Percentiles rank a stretch among this genome's conserved stretches.
Conservation (phyloP, 495 filamentous ascomycete species). For the Penicillium pulvis region DNA sequence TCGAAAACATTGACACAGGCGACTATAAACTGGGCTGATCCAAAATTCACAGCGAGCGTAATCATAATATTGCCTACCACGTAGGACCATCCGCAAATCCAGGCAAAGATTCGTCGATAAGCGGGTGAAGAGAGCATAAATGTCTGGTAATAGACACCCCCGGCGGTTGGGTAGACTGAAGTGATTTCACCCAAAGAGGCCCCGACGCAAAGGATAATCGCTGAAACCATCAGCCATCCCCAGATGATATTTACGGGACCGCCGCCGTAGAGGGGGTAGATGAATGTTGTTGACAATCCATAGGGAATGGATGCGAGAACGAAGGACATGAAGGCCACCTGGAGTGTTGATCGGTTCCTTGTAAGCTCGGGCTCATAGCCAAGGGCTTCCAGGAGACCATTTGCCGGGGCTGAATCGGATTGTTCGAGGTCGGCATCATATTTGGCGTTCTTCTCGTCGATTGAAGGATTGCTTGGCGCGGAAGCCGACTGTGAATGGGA, state of each 20-base stretch:
- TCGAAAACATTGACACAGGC: conserved; percentile 33
- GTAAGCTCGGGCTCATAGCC: conserved; percentile 58
- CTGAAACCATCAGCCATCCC: conserved; percentile 63
- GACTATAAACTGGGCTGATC: conserved; percentile 26
- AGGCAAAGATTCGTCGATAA: conserved; percentile 60
- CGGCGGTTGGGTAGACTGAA: conserved; percentile 64
- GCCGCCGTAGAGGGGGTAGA: conserved; percentile 60
- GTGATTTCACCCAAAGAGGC: conserved; percentile 68
- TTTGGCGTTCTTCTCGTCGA: neutral
- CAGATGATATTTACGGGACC: conserved; percentile 63
- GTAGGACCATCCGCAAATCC: conserved; percentile 70
- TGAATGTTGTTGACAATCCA: conserved; percentile 63
- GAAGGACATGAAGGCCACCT: conserved; percentile 37
- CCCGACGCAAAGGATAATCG: conserved; percentile 65
- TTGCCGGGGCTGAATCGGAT: conserved; percentile 19
- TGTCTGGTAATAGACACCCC: conserved; percentile 68
- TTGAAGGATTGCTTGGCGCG: neutral
- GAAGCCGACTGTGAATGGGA: neutral
- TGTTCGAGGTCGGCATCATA: conserved; percentile 12
- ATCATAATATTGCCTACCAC: conserved; percentile 63
- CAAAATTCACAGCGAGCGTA: conserved; percentile 39
- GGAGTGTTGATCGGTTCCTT: conserved; percentile 49
- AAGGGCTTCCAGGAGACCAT: conserved; percentile 36
- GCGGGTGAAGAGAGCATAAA: conserved; percentile 51
- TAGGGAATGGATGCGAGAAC: conserved; percentile 57